phyloP scores from a whole-genome alignment of 805 yeast species.

The Cyberlindnera nakhonratchasimensis region DNA sequence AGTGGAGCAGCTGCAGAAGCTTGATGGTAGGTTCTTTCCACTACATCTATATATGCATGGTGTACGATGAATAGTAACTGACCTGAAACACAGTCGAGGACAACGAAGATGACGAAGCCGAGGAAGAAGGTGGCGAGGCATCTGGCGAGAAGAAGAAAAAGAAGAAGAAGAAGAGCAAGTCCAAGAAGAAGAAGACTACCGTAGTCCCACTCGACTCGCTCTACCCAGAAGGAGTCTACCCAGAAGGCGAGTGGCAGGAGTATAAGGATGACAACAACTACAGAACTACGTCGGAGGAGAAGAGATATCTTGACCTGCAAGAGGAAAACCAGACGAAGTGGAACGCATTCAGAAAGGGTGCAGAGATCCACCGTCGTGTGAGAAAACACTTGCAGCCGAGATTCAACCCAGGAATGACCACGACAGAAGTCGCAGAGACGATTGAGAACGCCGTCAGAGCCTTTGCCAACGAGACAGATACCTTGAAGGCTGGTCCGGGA shows the following conservation, averaged over 20 bases:
- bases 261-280: slow-evolving; percentile 61
- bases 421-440: slow-evolving; percentile 84
- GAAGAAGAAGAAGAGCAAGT: slow-evolving; percentile 57
- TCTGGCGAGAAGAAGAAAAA: slow-evolving; percentile 31
- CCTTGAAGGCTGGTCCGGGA: slow-evolving; percentile 82
- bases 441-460: slow-evolving; percentile 83
- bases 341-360: slow-evolving; percentile 92
- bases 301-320: slow-evolving; percentile 68
- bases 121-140: slow-evolving; percentile 31
- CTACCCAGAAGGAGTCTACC: slow-evolving; percentile 70
- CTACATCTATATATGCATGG: too few species aligned
- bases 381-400: slow-evolving; percentile 71
- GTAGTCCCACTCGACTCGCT: slow-evolving; percentile 60
- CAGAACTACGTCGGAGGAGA: slow-evolving; percentile 84
- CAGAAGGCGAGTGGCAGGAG: slow-evolving; percentile 86
- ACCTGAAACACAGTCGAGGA: slow-evolving; percentile 2
- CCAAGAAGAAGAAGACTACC: slow-evolving; percentile 51
- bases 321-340: slow-evolving; percentile 47
- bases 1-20: slow-evolving; percentile 20
- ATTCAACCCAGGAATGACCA: slow-evolving; percentile 87
- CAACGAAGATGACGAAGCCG: slow-evolving; percentile 22
- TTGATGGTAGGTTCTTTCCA: slow-evolving; percentile 11
- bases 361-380: slow-evolving; percentile 92
- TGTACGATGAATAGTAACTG: not conserved
- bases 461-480: slow-evolving; percentile 57